Base-by-base conservation (phyloP, 2,329 filamentous ascomycete genomes). In the Arthrobotrys musiformis region DNA sequence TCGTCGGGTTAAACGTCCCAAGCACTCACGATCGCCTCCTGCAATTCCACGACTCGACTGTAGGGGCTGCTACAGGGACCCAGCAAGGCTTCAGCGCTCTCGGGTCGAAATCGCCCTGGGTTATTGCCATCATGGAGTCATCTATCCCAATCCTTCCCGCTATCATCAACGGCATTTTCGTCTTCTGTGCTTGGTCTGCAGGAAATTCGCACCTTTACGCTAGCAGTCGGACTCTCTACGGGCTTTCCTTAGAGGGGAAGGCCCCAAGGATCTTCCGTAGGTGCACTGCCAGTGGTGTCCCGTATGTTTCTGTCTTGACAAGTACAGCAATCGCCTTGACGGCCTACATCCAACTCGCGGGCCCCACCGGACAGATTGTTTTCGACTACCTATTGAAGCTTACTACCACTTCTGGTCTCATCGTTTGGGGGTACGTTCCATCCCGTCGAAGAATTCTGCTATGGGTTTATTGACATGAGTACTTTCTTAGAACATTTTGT, bases 91-190 rank as follows among this genome's bases (percentile, higher is more conserved):
- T 82, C 13, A 75, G 60, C 19, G 61, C 69, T 33, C 75, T 70
- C 9, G 81, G 81, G 52, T 80, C 81, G 6, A 82, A 83, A 8
- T 85, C 83, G 52, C 90, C 90, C 9, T 92, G 90, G 80, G 91
- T 94, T 74, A 92, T 93, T 78, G 92, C 91, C 17, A 89, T 90
- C 40, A 86, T 87, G 9, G 87, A 88, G 30, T 91, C 91, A 1
- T 89, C 90, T 0, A 90, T 93, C 70, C 86, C 85, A 3, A 90
- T 87, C 5, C 87, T 93, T 3, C 90, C 91, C 0, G 89, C 89
- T 4, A 88, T 94, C 67, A 90, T 94, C 83, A 94, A 94, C 82
- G 91, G 91, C 37, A 86, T 93, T 26, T 90, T 94, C 79, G 86
- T 93, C 79, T 92, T 90, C 0, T 91, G 90, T 0, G 91, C 90